These are phyloP conservation scores for Trichomonascaceae sp. DNA, from an alignment of 1,139 yeast genomes.

Conservation along the genomic window DNA sequence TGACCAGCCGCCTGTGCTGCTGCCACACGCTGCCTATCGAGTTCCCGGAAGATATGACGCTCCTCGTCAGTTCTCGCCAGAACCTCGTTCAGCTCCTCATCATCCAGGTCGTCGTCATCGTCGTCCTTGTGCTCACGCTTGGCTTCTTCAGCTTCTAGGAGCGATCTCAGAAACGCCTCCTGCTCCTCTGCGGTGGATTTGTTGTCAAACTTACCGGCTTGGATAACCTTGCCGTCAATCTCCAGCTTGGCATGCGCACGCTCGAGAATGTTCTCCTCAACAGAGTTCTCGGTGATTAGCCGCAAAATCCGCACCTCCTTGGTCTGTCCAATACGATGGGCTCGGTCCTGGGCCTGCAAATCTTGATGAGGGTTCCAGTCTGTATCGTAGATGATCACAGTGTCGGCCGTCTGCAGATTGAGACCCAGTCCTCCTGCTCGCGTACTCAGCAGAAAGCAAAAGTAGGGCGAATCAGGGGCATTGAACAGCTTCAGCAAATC, in stretches of 20 bases:
- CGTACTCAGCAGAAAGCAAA: slow-evolving; percentile 79
- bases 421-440: slow-evolving; percentile 98
- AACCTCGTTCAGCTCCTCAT: slow-evolving; percentile 73
- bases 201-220: slow-evolving; percentile 97
- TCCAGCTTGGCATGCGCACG: slow-evolving; percentile 90
- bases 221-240: slow-evolving; percentile 95
- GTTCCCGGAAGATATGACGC: slow-evolving; percentile 42
- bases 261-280: slow-evolving; percentile 87
- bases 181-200: slow-evolving; percentile 95
- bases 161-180: slow-evolving; percentile 76
- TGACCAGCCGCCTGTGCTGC: slow-evolving; percentile 18
- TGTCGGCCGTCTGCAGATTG: slow-evolving; percentile 92
- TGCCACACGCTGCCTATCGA: slow-evolving; percentile 58
- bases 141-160: slow-evolving; percentile 67
- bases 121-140: slow-evolving; percentile 41
- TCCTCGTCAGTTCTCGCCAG: slow-evolving; percentile 78
- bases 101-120: slow-evolving; percentile 33
- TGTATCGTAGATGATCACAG: slow-evolving; percentile 89
- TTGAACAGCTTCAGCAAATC: slow-evolving; percentile 72
- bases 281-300: slow-evolving; percentile 83
- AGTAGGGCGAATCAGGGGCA: slow-evolving; percentile 77
- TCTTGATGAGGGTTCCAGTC: slow-evolving; percentile 99
- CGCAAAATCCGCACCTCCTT: slow-evolving; percentile 90
- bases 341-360: slow-evolving; percentile 97
- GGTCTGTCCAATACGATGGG: slow-evolving; percentile 96